Conservation (phyloP, 371 early-diverging fungal genomes). For the Entomophthora muscae region DNA sequence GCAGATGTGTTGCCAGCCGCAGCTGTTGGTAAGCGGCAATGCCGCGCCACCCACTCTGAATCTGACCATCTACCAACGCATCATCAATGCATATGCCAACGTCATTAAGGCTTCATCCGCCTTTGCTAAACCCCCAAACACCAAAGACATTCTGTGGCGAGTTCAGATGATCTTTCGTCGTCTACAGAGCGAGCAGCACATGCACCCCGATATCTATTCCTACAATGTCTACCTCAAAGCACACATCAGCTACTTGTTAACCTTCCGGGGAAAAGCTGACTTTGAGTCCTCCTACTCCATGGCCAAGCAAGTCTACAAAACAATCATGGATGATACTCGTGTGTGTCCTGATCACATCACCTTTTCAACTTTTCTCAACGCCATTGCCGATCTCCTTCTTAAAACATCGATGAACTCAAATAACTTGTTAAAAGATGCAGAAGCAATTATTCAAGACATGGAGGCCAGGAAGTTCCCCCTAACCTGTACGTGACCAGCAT, state of each 20-base stretch:
- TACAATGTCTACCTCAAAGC: not conserved
- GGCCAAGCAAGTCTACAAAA: not conserved
- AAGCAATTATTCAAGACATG: not conserved
- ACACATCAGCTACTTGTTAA: not conserved
- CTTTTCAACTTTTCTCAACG: not conserved
- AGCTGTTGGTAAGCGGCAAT: not conserved
- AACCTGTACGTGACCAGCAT: not conserved
- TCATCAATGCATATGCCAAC: not conserved
- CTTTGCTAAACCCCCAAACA: not conserved
- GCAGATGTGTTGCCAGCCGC: not conserved
- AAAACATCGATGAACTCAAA: not conserved
- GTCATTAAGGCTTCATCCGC: not conserved
- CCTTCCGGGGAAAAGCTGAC: not conserved
- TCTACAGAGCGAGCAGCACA: not conserved
- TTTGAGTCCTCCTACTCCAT: not conserved
- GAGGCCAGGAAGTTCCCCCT: not conserved
- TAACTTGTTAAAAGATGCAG: not conserved
- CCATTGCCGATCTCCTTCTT: not conserved
- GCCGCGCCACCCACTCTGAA: not conserved
- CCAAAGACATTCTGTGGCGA: not conserved
- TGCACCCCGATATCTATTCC: not conserved
- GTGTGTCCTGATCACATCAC: not conserved
- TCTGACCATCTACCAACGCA: not conserved
- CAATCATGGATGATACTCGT: not conserved
- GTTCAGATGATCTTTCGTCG: not conserved